Evolutionary conservation across 371 early-diverging fungal species (phyloP), one percentile per base, ranked within the genome.

Genomic region (Amoeboaphelidium occidentale): DNA sequence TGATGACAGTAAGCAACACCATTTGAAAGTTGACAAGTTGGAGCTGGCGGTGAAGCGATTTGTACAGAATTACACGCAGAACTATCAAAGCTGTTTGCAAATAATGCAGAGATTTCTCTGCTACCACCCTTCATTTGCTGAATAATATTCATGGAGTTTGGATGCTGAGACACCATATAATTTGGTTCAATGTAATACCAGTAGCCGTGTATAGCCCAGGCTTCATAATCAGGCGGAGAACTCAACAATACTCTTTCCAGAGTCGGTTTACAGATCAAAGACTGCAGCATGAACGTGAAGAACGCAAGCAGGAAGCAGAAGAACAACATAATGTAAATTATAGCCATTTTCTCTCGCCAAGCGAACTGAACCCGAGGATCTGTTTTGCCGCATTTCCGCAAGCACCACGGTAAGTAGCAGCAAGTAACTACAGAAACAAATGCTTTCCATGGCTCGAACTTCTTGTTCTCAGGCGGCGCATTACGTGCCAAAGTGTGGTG

Each of bases 291-390:
- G 50, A 61, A 64, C 17, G 66, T 65, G 6, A 65, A 27, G 47
- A 63, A 60, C 1, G 56, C 61, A 12, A 68, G 46, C 6, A 59
- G 13, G 20, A 47, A 4, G 50, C 66, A 68, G 12, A 28, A 45
- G 1, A 63, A 28, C 27, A 52, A 51, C n/a, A 68, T 65, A n/a
- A 63, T 45, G 22, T 55, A 51, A 49, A 60, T 60, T 22, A 65
- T 53, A 1, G 64, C 57, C 12, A 64, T 48, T 46, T 68, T 68
- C 48, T 68, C 68, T 50, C 68, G 53, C 68, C 68, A 68, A 23
- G 68, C 68, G 23, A 54, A 53, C n/a, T 45, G 47, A 22, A 54
- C 47, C 26, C 53, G 57, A 23, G 50, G 49, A 2, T 54, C 58
- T 41, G 51, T 50, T 60, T 63, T 59, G 24, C 63, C 65, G 48